Base-by-base conservation (phyloP, 2,329 filamentous ascomycete species). In the Cladosporium oxysporum region DNA sequence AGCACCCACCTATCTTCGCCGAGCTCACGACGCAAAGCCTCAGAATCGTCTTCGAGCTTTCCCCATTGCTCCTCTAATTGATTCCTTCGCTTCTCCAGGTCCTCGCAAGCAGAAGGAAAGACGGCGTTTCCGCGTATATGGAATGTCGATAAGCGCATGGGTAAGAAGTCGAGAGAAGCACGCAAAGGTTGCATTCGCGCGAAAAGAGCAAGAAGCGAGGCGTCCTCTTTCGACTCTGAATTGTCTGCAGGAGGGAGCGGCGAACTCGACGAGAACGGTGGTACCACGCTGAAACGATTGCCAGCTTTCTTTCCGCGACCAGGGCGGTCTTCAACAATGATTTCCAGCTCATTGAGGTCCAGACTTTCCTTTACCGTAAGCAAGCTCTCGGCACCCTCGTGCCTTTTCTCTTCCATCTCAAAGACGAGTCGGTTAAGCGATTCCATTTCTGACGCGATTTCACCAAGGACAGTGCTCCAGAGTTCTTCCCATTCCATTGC, bases 401-500 rank as follows among this genome's bases (percentile, higher is more conserved):
- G 94, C 58, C 95, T 86, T 70, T 93, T 90, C 80, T 98, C 95
- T 77, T 99, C 95, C 93, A 98, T 97, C 78, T 98, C 93, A 74
- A 98, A 98, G 33, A 98, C 91, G 58, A 97, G 81, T 47, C 91
- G 85, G 73, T 87, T 88, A 18, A 96, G 83, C 53, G 90, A 89
- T 69, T 95, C 91, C 75, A 93, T 89, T 79, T 99, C 95, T 68
- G 90, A 88, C 62, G 93, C 91, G 68, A 98, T 97, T 76, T 98
- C 94, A 53, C 93, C 94, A 2, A 99, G 83, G 3, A 98, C 94
- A 69, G 87, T 92, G 72, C 92, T 92, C 94, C 95, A 98, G 41
- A 99, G 83, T 79, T 98, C 93, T 77, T 97, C 93, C 94, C 94
- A 99, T 76, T 99, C 95, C 93, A 98, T 96, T 57, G 95, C 95